A percentile compares a stretch with the other conserved stretches of the same genome.
phyloP scores from a whole-genome alignment of 2,329 filamentous ascomycete genomes.

The Claviceps sp. region DNA sequence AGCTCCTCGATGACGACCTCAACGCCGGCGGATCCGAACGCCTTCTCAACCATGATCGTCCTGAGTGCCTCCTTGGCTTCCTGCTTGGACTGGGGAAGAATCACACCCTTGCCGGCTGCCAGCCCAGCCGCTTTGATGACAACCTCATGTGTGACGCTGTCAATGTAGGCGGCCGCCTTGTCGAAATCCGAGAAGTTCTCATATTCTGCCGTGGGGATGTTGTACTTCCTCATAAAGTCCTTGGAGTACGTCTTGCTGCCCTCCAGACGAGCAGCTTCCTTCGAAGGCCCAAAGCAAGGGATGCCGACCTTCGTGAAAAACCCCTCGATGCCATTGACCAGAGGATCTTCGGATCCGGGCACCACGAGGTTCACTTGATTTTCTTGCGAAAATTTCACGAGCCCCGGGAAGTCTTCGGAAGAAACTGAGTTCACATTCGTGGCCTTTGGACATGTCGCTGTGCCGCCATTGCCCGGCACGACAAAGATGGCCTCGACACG shows the following conservation, averaged over 20 bases:
- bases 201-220: constrained; percentile 83
- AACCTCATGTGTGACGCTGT: constrained; percentile 55
- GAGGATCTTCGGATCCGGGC: constrained; percentile 79
- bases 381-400: constrained; percentile 62
- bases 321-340: constrained; percentile 79
- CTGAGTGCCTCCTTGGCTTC: constrained; percentile 73
- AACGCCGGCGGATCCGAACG: constrained; percentile 75
- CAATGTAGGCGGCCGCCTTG: constrained; percentile 60
- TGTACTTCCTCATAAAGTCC: constrained; percentile 88
- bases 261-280: constrained; percentile 78
- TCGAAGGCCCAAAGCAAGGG: constrained; percentile 72
- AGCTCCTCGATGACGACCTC: constrained; percentile 96
- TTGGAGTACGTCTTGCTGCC: constrained; percentile 96
- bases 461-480: constrained; percentile 78
- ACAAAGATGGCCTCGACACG: constrained; percentile 62
- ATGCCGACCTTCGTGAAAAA: constrained; percentile 66
- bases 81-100: constrained; percentile 68
- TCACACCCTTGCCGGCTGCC: constrained; percentile 90
- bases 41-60: constrained; percentile 79
- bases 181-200: constrained; percentile 75
- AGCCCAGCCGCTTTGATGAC: constrained; percentile 92
- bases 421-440: constrained; percentile 58
- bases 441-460: constrained; percentile 55
- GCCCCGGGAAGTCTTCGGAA: constrained; percentile 61
- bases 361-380: constrained; percentile 71